Evolutionary conservation across 192 early-diverging fungal genomes (phyloP).

Genomic region (Podila verticillata): DNA sequence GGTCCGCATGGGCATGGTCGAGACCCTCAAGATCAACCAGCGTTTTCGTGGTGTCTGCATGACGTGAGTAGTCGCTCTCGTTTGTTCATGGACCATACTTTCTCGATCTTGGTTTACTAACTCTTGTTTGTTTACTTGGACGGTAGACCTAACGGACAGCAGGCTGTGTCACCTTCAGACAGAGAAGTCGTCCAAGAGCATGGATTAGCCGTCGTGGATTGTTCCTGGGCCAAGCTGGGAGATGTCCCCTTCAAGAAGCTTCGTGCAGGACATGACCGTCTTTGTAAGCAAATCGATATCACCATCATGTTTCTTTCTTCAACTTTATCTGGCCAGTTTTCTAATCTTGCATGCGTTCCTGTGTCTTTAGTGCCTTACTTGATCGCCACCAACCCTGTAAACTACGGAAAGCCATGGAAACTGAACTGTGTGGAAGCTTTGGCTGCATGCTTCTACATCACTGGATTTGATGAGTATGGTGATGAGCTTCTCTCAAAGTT

Average conservation of each 20-base stretch:
- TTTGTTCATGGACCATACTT: background rate
- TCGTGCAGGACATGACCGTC: constrained; percentile 82
- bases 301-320: background rate
- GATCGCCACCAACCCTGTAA: constrained; percentile 96
- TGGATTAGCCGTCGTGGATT: constrained; percentile 95
- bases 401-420: constrained; percentile 96
- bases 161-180: constrained; percentile 91
- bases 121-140: background rate
- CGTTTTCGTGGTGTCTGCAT: constrained; percentile 92
- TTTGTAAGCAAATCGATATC: constrained; percentile 64
- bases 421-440: constrained; percentile 98
- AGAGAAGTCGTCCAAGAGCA: constrained; percentile 74
- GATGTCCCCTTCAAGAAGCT: constrained; percentile 96
- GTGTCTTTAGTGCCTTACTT: constrained; percentile 83
- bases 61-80: constrained; percentile 54
- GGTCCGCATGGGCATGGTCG: constrained; percentile 81
- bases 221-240: constrained; percentile 94
- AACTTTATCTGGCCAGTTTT: background rate
- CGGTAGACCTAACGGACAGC: constrained; percentile 80
- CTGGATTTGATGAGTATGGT: constrained; percentile 73
- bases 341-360: background rate
- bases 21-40: constrained; percentile 81
- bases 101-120: background rate
- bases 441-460: constrained; percentile 93
- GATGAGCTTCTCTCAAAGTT: constrained; percentile 86